Base-by-base conservation (phyloP, 177 flowering plant species). In the Vitis hybrid region DNA sequence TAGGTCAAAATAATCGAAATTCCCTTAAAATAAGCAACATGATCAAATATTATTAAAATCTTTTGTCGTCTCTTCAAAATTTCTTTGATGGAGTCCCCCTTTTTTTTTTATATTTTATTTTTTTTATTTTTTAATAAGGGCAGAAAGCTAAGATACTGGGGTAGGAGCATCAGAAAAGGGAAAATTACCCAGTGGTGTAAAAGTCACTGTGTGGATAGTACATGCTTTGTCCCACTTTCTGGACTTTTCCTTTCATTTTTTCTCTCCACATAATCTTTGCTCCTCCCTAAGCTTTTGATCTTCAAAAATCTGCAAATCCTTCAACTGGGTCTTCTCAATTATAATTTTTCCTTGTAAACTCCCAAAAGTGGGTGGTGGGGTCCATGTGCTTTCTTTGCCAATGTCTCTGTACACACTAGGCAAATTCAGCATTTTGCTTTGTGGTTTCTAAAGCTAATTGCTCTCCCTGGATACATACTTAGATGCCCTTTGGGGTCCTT, bases 181-280 rank as follows among this genome's bases (percentile, higher is more conserved):
- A 32, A 32, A 61, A 48, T 15, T 63, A 18, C 52, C 71, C 74
- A 74, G 63, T 56, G 48, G 62, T 65, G 62, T 14, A 56, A 72
- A 81, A 81, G 81, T 75, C 73, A 56, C 71, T 72, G 77, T 71
- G 69, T 70, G 62, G 40, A 68, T 67, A 65, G 65, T 68, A 78
- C 81, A 75, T 79, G 75, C 73, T 67, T 69, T 81, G 79, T 78
- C 79, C 76, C 78, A 73, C 79, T 62, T 60, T 61, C 74, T 72
- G 77, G 76, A 77, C 79, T 60, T 74, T 74, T 70, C 50, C 65
- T 52, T 27, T 40, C n/a, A 56, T 14, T 35, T 13, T 48, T 11
- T 50, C 6, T 24, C 52, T 68, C 30, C 24, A 24, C 2, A 24
- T 24, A 14, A 16, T 50, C 8, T 51, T 60, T 30, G 55, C 74